phyloP scores from a whole-genome alignment of 2,329 filamentous ascomycete species.

The Claviceps sp. region DNA sequence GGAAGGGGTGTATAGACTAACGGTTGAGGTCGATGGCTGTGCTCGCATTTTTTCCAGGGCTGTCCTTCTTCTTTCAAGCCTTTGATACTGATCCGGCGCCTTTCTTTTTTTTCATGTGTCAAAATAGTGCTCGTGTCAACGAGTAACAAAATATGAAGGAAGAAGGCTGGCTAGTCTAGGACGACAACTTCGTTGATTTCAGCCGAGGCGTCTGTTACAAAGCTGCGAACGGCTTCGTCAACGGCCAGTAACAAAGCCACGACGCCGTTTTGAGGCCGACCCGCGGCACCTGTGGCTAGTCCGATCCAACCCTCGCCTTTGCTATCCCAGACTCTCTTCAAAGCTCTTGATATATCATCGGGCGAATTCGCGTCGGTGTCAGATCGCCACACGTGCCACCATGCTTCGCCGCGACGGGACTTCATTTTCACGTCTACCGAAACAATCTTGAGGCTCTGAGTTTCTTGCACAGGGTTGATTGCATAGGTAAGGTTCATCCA shows the following conservation, averaged over 20 bases:
- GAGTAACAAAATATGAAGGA: neutral
- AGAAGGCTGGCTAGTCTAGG: conserved; percentile 6
- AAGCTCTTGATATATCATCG: conserved; percentile 24
- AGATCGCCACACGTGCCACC: conserved; percentile 36
- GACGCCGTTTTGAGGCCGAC: conserved; percentile 23
- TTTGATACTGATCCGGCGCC: neutral
- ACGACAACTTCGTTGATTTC: conserved; percentile 6
- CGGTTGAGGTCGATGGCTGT: no score
- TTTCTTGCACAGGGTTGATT: conserved; percentile 16
- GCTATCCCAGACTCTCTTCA: conserved; percentile 32
- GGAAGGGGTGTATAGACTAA: no score
- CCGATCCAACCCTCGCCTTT: conserved; percentile 34
- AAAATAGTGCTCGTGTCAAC: neutral
- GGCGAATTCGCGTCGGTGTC: conserved; percentile 10
- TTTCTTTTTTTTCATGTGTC: neutral
- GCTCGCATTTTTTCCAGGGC: no score
- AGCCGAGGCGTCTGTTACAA: conserved; percentile 5
- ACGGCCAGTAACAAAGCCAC: conserved; percentile 34
- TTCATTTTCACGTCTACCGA: conserved; percentile 39
- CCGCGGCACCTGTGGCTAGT: conserved; percentile 33
- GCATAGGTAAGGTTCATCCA: conserved; percentile 44
- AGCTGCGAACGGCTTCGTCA: conserved; percentile 31
- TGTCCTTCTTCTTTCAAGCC: no score
- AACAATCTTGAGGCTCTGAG: conserved; percentile 20
- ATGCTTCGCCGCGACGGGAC: conserved; percentile 31